phyloP scores from a whole-genome alignment of 1,284 basidiomycete species.

The Leccinum pachyderme region DNA sequence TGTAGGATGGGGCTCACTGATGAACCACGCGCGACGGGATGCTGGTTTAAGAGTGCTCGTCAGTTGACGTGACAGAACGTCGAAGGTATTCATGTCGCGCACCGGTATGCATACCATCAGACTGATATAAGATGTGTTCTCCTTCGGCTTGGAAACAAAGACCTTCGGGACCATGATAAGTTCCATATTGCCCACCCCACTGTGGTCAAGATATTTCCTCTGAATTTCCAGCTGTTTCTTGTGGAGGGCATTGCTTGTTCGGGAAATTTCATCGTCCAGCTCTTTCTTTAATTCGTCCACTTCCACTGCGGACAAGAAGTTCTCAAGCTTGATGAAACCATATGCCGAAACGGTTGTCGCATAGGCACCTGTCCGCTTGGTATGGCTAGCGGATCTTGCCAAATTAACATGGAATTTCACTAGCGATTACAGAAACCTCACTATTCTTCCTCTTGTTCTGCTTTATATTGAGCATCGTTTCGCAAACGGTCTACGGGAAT shows the following conservation, averaged over 20 bases:
- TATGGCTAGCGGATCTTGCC: slow-evolving; percentile 1
- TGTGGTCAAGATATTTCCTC: slow-evolving; percentile 5
- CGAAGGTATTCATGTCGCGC: background rate
- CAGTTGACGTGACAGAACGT: background rate
- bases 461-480: slow-evolving; percentile 14
- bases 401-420: background rate
- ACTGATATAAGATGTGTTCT: slow-evolving; percentile 17
- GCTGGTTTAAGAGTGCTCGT: slow-evolving; percentile 1
- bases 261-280: slow-evolving; percentile 11
- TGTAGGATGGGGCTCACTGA: slow-evolving; percentile 7
- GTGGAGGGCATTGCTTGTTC: slow-evolving; percentile 6
- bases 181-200: slow-evolving; percentile 16
- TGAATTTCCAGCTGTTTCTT: slow-evolving; percentile 18
- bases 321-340: slow-evolving; percentile 19
- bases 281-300: slow-evolving; percentile 17
- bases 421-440: background rate
- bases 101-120: slow-evolving; percentile 15
- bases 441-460: slow-evolving; percentile 18
- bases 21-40: slow-evolving; percentile 21
- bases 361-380: slow-evolving; percentile 15
- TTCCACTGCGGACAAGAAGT: slow-evolving; percentile 14
- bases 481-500: slow-evolving; percentile 10
- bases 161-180: slow-evolving; percentile 21
- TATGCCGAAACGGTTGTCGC: slow-evolving; percentile 19
- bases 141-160: slow-evolving; percentile 10